A percentile compares a stretch with the other conserved stretches of the same genome.
These are phyloP conservation scores for Saccharomycopsis fermentans DNA, from an alignment of 805 yeast genomes.

Conservation along the genomic window DNA sequence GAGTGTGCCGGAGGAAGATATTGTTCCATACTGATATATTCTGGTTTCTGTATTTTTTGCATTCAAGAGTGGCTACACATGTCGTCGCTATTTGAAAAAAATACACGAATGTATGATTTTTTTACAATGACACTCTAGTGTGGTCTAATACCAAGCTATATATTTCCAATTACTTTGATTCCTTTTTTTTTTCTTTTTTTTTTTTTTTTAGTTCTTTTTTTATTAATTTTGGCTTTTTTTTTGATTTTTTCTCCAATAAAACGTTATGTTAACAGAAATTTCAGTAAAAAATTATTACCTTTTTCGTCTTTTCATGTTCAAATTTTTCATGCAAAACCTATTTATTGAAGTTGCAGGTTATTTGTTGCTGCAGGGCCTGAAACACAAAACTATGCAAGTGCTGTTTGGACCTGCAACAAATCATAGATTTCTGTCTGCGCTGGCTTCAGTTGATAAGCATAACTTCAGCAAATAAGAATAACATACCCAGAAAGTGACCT, in stretches of 20 bases:
- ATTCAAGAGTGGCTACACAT: too few species aligned
- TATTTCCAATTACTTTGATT: too few species aligned
- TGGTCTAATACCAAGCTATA: neutral
- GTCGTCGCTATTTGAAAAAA: too few species aligned
- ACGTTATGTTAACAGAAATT: too few species aligned
- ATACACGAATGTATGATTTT: too few species aligned
- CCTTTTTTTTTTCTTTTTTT: neutral
- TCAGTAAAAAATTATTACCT: neutral
- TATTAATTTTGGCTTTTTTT: neutral
- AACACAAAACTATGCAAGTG: neutral
- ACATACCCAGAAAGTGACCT: too few species aligned
- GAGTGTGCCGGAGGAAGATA: slow-evolving; percentile 19
- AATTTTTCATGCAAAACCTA: neutral
- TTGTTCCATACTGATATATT: slow-evolving; percentile 17
- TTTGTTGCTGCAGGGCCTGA: neutral
- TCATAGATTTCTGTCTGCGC: neutral
- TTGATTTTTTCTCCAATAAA: neutral
- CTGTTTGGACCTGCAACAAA: neutral
- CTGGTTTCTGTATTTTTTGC: too few species aligned
- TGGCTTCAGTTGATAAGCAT: neutral
- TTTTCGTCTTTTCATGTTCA: neutral
- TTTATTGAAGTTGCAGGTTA: neutral
- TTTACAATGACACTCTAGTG: too few species aligned
- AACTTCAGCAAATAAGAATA: neutral
- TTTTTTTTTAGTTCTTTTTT: neutral